Evolutionary conservation across 2,329 filamentous ascomycete species (phyloP).

Genomic region (Colletotrichum camelliae): DNA sequence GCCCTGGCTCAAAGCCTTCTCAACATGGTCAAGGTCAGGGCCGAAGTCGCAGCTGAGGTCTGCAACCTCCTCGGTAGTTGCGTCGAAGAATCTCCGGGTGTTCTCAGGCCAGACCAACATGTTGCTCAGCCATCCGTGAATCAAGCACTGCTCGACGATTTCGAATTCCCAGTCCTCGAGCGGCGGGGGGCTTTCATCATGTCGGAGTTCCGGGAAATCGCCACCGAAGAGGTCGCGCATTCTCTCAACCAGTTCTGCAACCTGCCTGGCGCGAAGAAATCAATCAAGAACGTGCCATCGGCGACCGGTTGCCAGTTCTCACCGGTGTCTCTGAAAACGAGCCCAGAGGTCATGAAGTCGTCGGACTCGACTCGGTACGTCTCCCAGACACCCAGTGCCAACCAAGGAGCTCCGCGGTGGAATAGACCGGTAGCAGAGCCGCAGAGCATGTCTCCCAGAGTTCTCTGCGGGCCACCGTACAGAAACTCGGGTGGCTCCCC

Average conservation of each 20-base stretch:
- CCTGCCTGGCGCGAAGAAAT: neutral
- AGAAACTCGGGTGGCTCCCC: neutral
- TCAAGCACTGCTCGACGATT: neutral
- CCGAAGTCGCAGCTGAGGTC: neutral
- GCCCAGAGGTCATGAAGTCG: neutral
- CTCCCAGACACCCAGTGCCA: neutral
- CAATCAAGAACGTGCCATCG: neutral
- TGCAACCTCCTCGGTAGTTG: neutral
- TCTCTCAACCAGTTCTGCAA: neutral
- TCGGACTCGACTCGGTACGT: neutral
- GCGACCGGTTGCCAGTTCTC: neutral
- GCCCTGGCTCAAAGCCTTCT: neutral
- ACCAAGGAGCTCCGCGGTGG: neutral
- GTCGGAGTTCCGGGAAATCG: neutral
- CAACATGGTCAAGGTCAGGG: neutral
- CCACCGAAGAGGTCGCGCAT: neutral
- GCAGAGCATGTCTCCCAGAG: neutral
- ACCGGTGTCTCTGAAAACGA: neutral
- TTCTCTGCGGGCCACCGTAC: neutral
- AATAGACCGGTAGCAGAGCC: neutral
- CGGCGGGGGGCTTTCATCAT: neutral
- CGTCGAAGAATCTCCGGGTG: neutral
- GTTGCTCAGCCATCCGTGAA: neutral
- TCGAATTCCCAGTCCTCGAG: neutral
- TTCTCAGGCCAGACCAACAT: neutral